phyloP scores from a whole-genome alignment of 75 land plant species.

The Selaginella moellendorffii region DNA sequence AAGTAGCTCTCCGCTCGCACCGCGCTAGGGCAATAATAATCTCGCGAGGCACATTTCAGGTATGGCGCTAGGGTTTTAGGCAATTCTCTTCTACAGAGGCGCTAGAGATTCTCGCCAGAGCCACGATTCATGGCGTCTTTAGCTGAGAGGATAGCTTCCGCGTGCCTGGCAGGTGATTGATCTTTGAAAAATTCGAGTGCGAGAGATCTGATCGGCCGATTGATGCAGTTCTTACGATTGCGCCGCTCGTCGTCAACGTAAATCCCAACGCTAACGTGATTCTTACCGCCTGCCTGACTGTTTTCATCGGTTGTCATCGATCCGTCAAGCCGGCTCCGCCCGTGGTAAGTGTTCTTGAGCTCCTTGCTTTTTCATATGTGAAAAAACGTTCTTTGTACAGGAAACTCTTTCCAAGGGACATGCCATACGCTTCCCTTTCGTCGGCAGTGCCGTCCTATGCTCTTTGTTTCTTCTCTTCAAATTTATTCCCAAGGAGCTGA shows the following conservation, averaged over 20 bases:
- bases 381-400: constrained; percentile 29
- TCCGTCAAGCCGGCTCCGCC: constrained; percentile 99
- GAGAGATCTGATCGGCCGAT: too few species aligned
- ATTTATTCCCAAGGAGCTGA: constrained; percentile 92
- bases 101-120: too few species aligned
- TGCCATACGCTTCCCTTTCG: constrained; percentile 94
- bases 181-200: too few species aligned
- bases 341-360: constrained; percentile 36
- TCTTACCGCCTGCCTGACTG: constrained; percentile 82
- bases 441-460: constrained; percentile 89
- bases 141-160: background rate
- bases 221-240: constrained; percentile 59
- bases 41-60: too few species aligned
- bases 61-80: too few species aligned
- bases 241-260: constrained; percentile 77
- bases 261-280: constrained; percentile 89
- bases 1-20: too few species aligned
- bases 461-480: constrained; percentile 91
- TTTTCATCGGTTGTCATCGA: constrained; percentile 78
- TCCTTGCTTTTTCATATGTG: background rate
- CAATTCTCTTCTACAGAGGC: too few species aligned
- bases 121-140: background rate
- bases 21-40: too few species aligned
- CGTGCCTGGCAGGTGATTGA: too few species aligned
- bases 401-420: constrained; percentile 98